Conservation (phyloP, 371 early-diverging fungal genomes). For the Nematocida major region DNA sequence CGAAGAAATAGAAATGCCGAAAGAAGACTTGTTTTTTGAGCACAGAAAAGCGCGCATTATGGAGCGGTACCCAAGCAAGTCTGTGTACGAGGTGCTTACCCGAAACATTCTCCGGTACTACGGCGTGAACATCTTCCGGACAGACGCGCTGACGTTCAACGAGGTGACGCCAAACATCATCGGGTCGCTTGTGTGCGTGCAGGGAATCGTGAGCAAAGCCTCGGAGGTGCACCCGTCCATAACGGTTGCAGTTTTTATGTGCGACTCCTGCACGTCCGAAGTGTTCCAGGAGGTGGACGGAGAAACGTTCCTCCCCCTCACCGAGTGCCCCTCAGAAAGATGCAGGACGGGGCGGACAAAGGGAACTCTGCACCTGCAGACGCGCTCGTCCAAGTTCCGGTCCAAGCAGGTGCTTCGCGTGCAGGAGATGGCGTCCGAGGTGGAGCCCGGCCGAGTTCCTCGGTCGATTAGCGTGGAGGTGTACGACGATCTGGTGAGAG, state of each 20-base stretch:
- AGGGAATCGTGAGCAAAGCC: constrained; percentile 88
- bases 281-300: constrained; percentile 80
- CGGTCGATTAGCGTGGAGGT: constrained; percentile 81
- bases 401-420: constrained; percentile 59
- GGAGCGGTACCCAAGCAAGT: constrained; percentile 61
- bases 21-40: constrained; percentile 62
- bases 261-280: constrained; percentile 90
- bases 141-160: constrained; percentile 66
- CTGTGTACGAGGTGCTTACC: constrained; percentile 56
- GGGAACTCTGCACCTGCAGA: constrained; percentile 82
- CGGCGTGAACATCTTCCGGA: constrained; percentile 31
- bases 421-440: constrained; percentile 74
- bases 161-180: constrained; percentile 73
- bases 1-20: constrained; percentile 50
- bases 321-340: constrained; percentile 76
- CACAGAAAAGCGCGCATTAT: constrained; percentile 61
- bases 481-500: constrained; percentile 74
- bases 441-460: constrained; percentile 94
- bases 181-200: constrained; percentile 78
- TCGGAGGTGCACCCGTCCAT: constrained; percentile 87
- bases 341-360: constrained; percentile 76
- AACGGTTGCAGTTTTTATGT: constrained; percentile 80
- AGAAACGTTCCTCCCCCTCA: constrained; percentile 71
- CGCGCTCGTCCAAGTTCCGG: constrained; percentile 79
- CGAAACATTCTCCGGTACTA: constrained; percentile 60